Evolutionary conservation across 306 rosid species (phyloP).

Genomic region (Albizia julibrissin): DNA sequence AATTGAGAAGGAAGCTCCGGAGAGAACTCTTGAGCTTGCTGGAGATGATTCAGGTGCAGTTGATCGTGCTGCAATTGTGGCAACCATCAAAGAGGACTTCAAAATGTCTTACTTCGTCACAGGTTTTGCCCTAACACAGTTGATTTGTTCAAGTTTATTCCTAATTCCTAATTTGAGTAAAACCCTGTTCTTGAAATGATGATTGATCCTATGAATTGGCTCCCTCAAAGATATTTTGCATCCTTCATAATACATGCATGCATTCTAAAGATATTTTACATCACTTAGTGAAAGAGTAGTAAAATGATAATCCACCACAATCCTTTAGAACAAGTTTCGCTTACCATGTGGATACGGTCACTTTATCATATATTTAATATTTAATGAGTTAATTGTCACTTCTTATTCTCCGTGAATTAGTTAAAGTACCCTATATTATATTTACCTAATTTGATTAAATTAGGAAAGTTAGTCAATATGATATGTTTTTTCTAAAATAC

Average conservation of each 20-base stretch:
- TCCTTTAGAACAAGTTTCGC: neutral
- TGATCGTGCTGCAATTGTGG: conserved; percentile 55
- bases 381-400: no score
- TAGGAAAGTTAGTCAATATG: no score
- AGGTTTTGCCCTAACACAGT: conserved; percentile 34
- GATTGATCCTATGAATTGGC: neutral
- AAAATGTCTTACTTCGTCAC: conserved; percentile 64
- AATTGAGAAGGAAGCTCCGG: conserved; percentile 36
- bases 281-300: neutral
- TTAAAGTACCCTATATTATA: no score
- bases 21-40: conserved; percentile 43
- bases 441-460: no score
- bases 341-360: neutral
- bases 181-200: neutral
- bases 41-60: conserved; percentile 47
- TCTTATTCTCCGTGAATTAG: no score
- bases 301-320: neutral
- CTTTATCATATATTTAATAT: no score
- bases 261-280: neutral
- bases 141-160: neutral
- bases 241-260: neutral
- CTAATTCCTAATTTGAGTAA: neutral
- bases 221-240: neutral
- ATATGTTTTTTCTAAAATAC: no score
- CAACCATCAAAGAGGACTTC: conserved; percentile 59